Base-by-base conservation (phyloP, 1,284 basidiomycete species). In the Moesziomyces globuligerus region DNA sequence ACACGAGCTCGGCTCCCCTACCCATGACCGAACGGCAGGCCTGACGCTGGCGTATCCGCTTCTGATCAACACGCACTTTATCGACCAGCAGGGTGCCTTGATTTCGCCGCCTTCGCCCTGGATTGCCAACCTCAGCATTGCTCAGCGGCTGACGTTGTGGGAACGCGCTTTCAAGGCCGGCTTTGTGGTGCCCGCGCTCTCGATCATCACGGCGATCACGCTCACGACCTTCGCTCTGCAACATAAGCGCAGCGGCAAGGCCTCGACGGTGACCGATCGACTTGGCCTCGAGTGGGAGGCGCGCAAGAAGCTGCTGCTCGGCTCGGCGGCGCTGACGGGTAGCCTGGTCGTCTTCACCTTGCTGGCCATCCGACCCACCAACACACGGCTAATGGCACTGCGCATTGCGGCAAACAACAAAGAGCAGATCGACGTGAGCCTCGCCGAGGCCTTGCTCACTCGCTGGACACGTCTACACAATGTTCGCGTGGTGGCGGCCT, bases 111-210 rank as follows among this genome's bases (percentile, higher is more conserved):
- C 53, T 8, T 49, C 58, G n/a, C 46, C 48, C 2, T 46, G 28
- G 24, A 46, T 48, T 7, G 57, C 46, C 43, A 68, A 68, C n/a
- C 54, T 68, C 20, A 32, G 23, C 38, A 61, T 52, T n/a, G 53
- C 65, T 1, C 65, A 68, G 20, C 42, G 65, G 20, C 49, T 68
- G n/a, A 61, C 65, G 11, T 47, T 68, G 11, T 68, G 65, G 65
- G 53, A 61, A 13, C 52, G 65, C 28, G 49, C 49, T 8, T 68
- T 48, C 36, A 57, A 52, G 18, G 53, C 49, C 5, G 65, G 65
- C 10, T 55, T 36, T 20, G 46, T 48, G 38, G 21, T 61, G 7
- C 65, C 65, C 11, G 46, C 45, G 1, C 39, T 68, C 23, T 42
- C 58, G 18, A 10, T 68, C 21, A 21, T 61, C 38, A 42, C 46